A percentile compares a stretch with the other conserved stretches of the same genome.
Evolutionary conservation across 306 rosid genomes (phyloP).

Genomic region (Rubus parviflorus): DNA sequence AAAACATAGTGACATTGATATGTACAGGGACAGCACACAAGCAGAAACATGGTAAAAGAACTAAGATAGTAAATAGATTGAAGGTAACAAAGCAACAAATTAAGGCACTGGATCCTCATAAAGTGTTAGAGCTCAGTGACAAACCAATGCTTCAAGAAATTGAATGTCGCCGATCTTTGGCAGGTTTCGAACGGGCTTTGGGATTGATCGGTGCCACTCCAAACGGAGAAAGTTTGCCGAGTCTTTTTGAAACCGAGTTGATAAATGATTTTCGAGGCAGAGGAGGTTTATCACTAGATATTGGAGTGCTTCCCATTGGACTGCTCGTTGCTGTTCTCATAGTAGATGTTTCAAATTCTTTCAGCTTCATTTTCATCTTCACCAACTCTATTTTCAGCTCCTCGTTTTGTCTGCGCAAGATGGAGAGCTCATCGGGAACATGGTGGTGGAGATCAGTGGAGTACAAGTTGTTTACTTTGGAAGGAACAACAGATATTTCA

Average conservation of each 20-base stretch:
- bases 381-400: constrained; percentile 69
- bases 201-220: constrained; percentile 40
- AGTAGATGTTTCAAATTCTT: constrained; percentile 56
- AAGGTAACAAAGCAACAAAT: constrained; percentile 27
- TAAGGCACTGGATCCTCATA: constrained; percentile 18
- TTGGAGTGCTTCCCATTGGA: constrained; percentile 38
- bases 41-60: not conserved
- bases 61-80: not conserved
- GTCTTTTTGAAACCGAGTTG: constrained; percentile 62
- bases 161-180: constrained; percentile 83
- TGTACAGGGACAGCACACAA: constrained; percentile 38
- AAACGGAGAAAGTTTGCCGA: constrained; percentile 72
- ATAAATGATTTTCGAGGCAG: constrained; percentile 75
- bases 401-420: constrained; percentile 65
- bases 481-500: constrained; percentile 48
- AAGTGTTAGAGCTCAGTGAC: constrained; percentile 6
- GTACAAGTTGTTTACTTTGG: constrained; percentile 46
- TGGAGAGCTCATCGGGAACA: constrained; percentile 58
- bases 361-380: constrained; percentile 72
- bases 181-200: constrained; percentile 54
- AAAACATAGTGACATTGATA: constrained; percentile 30
- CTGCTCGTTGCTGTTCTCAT: constrained; percentile 43
- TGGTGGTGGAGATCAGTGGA: constrained; percentile 43
- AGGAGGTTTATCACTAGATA: constrained; percentile 68
- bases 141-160: constrained; percentile 53